Evolutionary conservation across 176 grass and related monocot genomes (phyloP), one percentile per base, ranked within the genome.

Genomic region (Alloteropsis semialata): DNA sequence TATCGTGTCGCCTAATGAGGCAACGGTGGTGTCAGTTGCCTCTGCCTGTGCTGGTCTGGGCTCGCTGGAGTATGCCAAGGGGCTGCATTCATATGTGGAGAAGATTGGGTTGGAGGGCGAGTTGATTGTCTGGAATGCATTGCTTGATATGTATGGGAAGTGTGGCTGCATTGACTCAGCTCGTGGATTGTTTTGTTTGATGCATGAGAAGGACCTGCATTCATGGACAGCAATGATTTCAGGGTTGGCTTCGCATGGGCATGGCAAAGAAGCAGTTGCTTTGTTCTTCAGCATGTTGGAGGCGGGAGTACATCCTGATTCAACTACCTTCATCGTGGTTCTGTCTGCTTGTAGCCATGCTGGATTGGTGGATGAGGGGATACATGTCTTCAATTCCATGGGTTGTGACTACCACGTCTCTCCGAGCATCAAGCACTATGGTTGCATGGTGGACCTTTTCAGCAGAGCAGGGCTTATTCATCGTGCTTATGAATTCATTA

Each of bases 321-420:
- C 89, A 0, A 94, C 89, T 51, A 92, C 89, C 49, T 92, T 94
- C 14, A 39, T 94, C 14, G 81, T 69, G 10, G 84, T 92, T 82
- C 87, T 94, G 8, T 90, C 89, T 77, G 92, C 92, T 60, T 92
- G 92, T 48, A 94, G 92, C 74, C 92, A 90, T 82, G 78, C 89
- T 83, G 92, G 92, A 62, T 79, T 94, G 69, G 92, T 92, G n/a
- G 75, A 88, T 56, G 84, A 92, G 64, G 89, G 89, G 64, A 83
- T 92, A 66, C 25, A 5, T 11, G 80, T 92, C 76, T 94, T 94
- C 67, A 78, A 81, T 30, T 92, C 82, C 19, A 94, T 94, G 89
- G 82, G 89, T 56, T 77, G 27, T 59, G 71, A 81, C 8, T 69
- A 85, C 50, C 87, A 74, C 21, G 69, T 92, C 32, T 42, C 65